A percentile compares a stretch with the other conserved stretches of the same genome.
phyloP scores from a whole-genome alignment of 2,329 filamentous ascomycete genomes.

The Penicillium sp. region DNA sequence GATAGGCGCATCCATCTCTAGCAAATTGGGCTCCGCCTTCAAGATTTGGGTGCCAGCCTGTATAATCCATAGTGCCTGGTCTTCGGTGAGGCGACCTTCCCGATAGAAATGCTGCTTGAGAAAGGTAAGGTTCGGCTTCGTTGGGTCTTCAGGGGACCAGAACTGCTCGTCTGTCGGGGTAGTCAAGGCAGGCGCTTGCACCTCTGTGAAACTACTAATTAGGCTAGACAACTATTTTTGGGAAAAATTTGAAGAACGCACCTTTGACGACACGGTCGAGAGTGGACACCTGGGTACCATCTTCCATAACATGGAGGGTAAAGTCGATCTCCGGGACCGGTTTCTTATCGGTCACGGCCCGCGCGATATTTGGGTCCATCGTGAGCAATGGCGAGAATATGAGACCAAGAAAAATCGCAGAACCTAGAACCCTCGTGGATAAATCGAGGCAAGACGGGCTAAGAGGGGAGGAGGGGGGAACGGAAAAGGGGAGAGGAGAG shows the following conservation, averaged over 20 bases:
- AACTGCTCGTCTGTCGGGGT: conserved; percentile 94
- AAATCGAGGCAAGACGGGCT: conserved; percentile 6
- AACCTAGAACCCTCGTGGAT: conserved; percentile 20
- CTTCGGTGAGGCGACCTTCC: conserved; percentile 94
- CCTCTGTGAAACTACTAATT: conserved; percentile 65
- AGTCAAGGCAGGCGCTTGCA: conserved; percentile 93
- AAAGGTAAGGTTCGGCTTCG: conserved; percentile 90
- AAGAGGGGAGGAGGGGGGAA: conserved; percentile 12
- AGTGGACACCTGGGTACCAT: conserved; percentile 93
- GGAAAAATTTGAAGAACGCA: conserved; percentile 49
- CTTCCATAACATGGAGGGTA: conserved; percentile 97
- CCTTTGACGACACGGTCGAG: conserved; percentile 98
- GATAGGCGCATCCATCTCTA: conserved; percentile 99
- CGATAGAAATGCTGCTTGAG: conserved; percentile 98
- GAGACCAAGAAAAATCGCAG: conserved; percentile 20
- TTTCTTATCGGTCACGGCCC: conserved; percentile 92
- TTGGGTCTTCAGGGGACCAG: conserved; percentile 81
- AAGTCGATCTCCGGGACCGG: conserved; percentile 98
- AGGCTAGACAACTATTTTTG: not conserved
- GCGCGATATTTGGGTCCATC: conserved; percentile 66
- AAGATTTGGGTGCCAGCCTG: conserved; percentile 85
- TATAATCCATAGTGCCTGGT: conserved; percentile 96
- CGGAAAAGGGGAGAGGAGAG: conserved; percentile 14
- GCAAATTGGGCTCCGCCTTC: conserved; percentile 86
- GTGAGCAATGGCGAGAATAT: conserved; percentile 27